Evolutionary conservation across 2,329 filamentous ascomycete genomes (phyloP).

Genomic region (Botryotinia calthae): DNA sequence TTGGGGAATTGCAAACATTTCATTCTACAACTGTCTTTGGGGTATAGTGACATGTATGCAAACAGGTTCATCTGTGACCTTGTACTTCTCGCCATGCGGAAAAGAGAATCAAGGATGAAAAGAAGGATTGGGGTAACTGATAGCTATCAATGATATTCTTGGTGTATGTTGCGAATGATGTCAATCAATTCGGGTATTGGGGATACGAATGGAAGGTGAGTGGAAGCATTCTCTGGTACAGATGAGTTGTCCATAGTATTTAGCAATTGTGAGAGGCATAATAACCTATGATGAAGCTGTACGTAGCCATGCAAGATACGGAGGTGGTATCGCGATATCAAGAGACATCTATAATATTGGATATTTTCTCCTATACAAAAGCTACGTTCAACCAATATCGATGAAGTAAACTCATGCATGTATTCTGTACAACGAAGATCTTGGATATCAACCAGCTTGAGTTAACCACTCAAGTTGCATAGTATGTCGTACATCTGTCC

Average conservation of each 20-base stretch:
- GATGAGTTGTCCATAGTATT: neutral
- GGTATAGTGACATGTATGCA: neutral
- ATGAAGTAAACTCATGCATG: neutral
- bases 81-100: neutral
- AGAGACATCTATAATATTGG: neutral
- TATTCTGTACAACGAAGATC: neutral
- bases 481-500: neutral
- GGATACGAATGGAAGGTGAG: neutral
- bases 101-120: neutral
- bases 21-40: neutral
- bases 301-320: constrained; percentile 2
- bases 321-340: neutral
- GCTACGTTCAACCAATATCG: neutral
- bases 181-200: neutral
- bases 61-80: neutral
- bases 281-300: constrained; percentile 1
- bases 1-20: neutral
- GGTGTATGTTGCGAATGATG: neutral
- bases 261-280: neutral
- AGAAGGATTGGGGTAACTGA: neutral
- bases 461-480: neutral
- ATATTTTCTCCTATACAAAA: neutral
- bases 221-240: neutral
- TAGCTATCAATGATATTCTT: neutral
- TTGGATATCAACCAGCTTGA: neutral